A percentile compares a stretch with the other conserved stretches of the same genome.
These are phyloP conservation scores for Chlamydomonas sp. DNA, from an alignment of 139 green algal species.

Conservation along the genomic window DNA sequence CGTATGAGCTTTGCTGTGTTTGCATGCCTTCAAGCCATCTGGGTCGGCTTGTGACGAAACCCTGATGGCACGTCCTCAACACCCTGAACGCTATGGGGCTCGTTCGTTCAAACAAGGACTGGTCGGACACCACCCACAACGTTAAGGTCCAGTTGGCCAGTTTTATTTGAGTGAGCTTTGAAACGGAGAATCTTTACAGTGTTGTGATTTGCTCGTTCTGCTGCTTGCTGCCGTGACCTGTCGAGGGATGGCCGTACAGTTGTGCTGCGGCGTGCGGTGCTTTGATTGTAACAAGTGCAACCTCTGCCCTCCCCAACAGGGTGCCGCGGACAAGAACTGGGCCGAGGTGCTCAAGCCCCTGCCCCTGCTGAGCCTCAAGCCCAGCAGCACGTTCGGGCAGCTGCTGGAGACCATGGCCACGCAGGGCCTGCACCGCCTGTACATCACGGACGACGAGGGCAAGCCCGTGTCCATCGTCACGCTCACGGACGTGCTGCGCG, in stretches of 20 bases:
- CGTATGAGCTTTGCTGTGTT: background rate
- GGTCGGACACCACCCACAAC: no score
- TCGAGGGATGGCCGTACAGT: no score
- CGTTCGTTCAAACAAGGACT: no score
- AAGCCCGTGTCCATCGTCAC: conserved; percentile 60
- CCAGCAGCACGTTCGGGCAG: conserved; percentile 45
- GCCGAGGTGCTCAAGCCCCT: conserved; percentile 37
- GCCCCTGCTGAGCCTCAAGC: conserved; percentile 34
- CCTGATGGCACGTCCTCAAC: no score
- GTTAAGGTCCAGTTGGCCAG: no score
- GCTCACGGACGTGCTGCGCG: conserved; percentile 60
- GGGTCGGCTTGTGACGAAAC: background rate
- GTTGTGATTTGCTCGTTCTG: no score
- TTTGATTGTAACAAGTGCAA: background rate
- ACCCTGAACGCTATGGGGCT: no score
- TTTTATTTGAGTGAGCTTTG: no score
- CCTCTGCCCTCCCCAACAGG: background rate
- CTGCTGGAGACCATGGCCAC: conserved; percentile 41
- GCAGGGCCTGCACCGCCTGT: conserved; percentile 60
- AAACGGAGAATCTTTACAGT: no score
- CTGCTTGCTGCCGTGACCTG: no score
- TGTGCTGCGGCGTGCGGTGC: background rate
- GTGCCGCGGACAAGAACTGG: conserved; percentile 30
- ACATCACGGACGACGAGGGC: no score
- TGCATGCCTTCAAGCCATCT: background rate